Percentiles rank a stretch among this genome's conserved stretches.
phyloP scores from a whole-genome alignment of 2,329 filamentous ascomycete genomes.

The Magnaporthiopsis incrustans region DNA sequence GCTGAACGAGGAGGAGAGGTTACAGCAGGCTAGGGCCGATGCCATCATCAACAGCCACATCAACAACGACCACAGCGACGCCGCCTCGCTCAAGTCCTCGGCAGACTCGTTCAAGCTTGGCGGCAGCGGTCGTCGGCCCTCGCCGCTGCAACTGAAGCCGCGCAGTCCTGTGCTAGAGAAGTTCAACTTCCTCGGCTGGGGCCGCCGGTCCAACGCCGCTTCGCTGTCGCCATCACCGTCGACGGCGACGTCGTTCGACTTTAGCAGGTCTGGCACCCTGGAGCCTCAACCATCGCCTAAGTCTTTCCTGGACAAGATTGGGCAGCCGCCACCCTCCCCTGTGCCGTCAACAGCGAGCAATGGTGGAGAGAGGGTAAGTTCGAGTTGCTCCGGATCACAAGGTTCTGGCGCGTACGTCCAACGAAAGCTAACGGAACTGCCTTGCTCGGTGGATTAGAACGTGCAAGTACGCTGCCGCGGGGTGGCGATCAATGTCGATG shows the following conservation, averaged over 20 bases:
- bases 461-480: conserved; percentile 60
- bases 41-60: conserved; percentile 14
- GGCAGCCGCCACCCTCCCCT: conserved; percentile 4
- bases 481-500: conserved; percentile 59
- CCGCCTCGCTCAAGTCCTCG: neutral
- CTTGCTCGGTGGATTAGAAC: conserved; percentile 2
- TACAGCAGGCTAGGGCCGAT: neutral
- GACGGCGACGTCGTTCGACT: conserved; percentile 21
- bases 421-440: too few relatives aligned
- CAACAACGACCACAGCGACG: neutral
- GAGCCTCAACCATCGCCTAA: conserved; percentile 16
- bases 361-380: conserved; percentile 62
- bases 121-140: conserved; percentile 15
- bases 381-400: neutral
- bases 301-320: conserved; percentile 10
- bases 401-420: conserved; percentile 4
- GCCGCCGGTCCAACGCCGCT: conserved; percentile 30
- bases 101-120: neutral
- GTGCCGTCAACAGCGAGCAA: conserved; percentile 62
- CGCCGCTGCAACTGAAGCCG: conserved; percentile 18
- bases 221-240: conserved; percentile 26
- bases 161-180: conserved; percentile 39
- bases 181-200: conserved; percentile 36
- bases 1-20: neutral
- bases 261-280: conserved; percentile 24